phyloP scores from a whole-genome alignment of 805 yeast species.

The Candida hungchunana region DNA sequence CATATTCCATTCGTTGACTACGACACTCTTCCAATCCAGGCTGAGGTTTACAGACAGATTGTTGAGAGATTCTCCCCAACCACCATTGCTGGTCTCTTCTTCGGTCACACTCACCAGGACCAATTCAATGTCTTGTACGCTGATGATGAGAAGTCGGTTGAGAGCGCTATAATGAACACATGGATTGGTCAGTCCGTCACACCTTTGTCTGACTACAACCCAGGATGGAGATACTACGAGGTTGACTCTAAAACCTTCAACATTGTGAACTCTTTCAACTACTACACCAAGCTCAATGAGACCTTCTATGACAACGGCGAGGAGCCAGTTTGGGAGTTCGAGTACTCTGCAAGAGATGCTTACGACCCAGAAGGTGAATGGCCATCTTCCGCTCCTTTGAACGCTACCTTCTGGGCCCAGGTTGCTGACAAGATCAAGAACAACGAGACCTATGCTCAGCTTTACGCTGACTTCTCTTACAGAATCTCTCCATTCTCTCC shows the following conservation, averaged over 20 bases:
- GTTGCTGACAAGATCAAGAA: slow-evolving; percentile 32
- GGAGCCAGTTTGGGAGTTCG: slow-evolving; percentile 60
- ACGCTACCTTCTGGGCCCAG: slow-evolving; percentile 64
- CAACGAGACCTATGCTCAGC: slow-evolving; percentile 42
- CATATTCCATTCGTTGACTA: slow-evolving; percentile 64
- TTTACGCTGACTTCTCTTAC: slow-evolving; percentile 43
- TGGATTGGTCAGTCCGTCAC: slow-evolving; percentile 68
- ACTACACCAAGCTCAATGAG: slow-evolving; percentile 54
- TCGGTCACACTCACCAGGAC: slow-evolving; percentile 69
- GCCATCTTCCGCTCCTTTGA: slow-evolving; percentile 57
- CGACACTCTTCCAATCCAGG: slow-evolving; percentile 53
- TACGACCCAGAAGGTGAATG: slow-evolving; percentile 49
- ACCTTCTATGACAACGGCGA: slow-evolving; percentile 48
- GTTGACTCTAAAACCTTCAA: slow-evolving; percentile 59
- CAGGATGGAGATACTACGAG: slow-evolving; percentile 70
- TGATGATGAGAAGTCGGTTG: slow-evolving; percentile 39
- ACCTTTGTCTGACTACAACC: slow-evolving; percentile 56
- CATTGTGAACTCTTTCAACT: slow-evolving; percentile 56
- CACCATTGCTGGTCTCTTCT: slow-evolving; percentile 64
- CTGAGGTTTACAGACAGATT: slow-evolving; percentile 50
- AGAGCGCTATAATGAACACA: slow-evolving; percentile 49
- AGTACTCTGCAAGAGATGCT: slow-evolving; percentile 59
- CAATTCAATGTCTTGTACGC: slow-evolving; percentile 59
- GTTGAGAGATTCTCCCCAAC: slow-evolving; percentile 65
- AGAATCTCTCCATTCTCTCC: slow-evolving; percentile 55